These are phyloP conservation scores for Starmerella scarabaei DNA, from an alignment of 805 yeast species.

Conservation along the genomic window DNA sequence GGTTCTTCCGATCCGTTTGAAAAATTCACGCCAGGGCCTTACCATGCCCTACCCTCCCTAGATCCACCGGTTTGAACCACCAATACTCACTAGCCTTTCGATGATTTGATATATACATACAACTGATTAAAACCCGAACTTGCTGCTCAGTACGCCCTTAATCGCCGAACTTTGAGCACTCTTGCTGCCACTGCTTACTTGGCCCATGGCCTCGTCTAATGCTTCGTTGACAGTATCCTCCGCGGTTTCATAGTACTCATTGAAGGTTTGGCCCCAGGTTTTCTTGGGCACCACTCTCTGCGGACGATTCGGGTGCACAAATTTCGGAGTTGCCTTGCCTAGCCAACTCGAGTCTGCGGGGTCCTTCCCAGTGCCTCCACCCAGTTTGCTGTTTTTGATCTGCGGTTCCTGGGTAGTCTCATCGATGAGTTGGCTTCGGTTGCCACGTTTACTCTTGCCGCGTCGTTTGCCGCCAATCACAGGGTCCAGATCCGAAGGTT, in stretches of 20 bases:
- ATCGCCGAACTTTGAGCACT: slow-evolving; percentile 18
- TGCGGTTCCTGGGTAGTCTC: slow-evolving; percentile 9
- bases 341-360: slow-evolving; percentile 8
- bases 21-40: not conserved
- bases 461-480: slow-evolving; percentile 67
- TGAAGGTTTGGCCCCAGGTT: slow-evolving; percentile 24
- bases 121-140: slow-evolving; percentile 17
- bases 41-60: not conserved
- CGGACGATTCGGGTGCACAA: slow-evolving; percentile 8
- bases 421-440: slow-evolving; percentile 15
- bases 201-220: slow-evolving; percentile 33
- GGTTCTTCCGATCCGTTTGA: not conserved
- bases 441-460: slow-evolving; percentile 34
- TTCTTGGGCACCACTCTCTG: slow-evolving; percentile 11
- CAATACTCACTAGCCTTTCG: too few relatives aligned
- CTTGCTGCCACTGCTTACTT: slow-evolving; percentile 12
- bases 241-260: slow-evolving; percentile 21
- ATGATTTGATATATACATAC: too few relatives aligned
- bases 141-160: slow-evolving; percentile 18
- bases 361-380: not conserved
- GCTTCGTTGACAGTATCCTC: slow-evolving; percentile 39
- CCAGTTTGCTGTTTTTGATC: not conserved
- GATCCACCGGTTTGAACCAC: too few relatives aligned
- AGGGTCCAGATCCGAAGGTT: slow-evolving; percentile 47
- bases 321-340: slow-evolving; percentile 4